A percentile compares a stretch with the other conserved stretches of the same genome.
Conservation (phyloP, 2,329 filamentous ascomycete species). For the Westerdykella aurantiaca region DNA sequence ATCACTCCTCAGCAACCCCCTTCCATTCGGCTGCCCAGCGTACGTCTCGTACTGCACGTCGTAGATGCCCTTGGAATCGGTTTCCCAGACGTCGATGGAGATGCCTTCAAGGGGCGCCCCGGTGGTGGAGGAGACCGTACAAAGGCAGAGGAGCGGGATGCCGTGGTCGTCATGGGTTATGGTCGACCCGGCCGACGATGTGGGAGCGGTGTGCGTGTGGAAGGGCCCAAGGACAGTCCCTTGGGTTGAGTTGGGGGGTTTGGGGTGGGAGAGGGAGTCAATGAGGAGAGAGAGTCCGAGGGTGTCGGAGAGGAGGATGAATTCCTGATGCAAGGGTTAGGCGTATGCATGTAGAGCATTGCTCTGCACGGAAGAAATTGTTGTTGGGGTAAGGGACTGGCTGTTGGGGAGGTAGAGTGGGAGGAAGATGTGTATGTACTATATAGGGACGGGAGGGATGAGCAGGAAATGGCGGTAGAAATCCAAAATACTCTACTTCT, state of each 20-base stretch:
- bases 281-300: conserved; percentile 74
- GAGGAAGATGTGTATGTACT: neutral
- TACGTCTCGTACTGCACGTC: conserved; percentile 70
- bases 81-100: conserved; percentile 81
- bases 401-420: too few relatives aligned
- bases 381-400: too few relatives aligned
- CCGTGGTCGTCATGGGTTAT: conserved; percentile 67
- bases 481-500: too few relatives aligned
- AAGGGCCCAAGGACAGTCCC: conserved; percentile 78
- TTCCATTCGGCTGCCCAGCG: conserved; percentile 57
- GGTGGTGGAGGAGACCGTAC: conserved; percentile 60
- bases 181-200: conserved; percentile 49
- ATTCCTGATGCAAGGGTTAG: conserved; percentile 49
- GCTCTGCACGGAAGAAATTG: too few relatives aligned
- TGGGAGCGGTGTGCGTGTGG: conserved; percentile 70
- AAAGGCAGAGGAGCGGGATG: conserved; percentile 66
- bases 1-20: conserved; percentile 65
- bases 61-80: conserved; percentile 72
- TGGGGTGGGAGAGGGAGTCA: conserved; percentile 78
- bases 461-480: too few relatives aligned
- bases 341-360: neutral
- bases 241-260: conserved; percentile 63
- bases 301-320: conserved; percentile 75
- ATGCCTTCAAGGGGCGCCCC: conserved; percentile 60
- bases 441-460: neutral